These are phyloP conservation scores for Botrytis tulipae DNA, from an alignment of 2,329 filamentous ascomycete species.

Conservation along the genomic window DNA sequence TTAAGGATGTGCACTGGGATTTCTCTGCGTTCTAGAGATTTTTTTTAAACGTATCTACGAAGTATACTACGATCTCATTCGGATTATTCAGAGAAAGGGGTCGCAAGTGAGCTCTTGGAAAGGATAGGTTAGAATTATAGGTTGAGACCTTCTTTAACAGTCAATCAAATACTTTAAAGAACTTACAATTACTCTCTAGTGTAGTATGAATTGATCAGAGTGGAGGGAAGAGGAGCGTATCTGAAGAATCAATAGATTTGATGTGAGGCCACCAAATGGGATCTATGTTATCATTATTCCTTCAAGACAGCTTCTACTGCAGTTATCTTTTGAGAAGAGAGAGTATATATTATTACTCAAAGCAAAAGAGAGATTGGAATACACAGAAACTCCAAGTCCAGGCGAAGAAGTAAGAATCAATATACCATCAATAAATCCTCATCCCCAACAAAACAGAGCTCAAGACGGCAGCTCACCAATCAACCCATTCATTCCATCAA, in stretches of 20 bases:
- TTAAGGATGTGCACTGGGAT: background rate
- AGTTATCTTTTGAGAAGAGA: background rate
- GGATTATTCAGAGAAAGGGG: background rate
- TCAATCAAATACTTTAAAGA: background rate
- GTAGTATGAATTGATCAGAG: background rate
- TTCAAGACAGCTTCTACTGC: background rate
- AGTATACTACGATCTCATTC: background rate
- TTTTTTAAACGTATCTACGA: background rate
- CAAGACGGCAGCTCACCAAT: background rate
- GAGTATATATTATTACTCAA: background rate
- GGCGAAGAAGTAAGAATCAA: background rate
- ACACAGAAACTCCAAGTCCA: background rate
- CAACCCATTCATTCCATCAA: background rate
- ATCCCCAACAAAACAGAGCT: background rate
- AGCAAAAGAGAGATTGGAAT: background rate
- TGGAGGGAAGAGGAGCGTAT: background rate
- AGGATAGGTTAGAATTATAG: background rate
- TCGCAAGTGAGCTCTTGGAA: background rate
- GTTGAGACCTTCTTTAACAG: rapidly evolving
- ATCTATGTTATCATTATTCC: background rate
- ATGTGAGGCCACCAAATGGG: background rate
- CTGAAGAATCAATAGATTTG: background rate
- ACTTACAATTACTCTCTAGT: background rate
- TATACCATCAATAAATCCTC: background rate
- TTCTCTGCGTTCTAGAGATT: no score